phyloP scores from a whole-genome alignment of 768 basidiomycete species.

The Macrocybe gigantea region DNA sequence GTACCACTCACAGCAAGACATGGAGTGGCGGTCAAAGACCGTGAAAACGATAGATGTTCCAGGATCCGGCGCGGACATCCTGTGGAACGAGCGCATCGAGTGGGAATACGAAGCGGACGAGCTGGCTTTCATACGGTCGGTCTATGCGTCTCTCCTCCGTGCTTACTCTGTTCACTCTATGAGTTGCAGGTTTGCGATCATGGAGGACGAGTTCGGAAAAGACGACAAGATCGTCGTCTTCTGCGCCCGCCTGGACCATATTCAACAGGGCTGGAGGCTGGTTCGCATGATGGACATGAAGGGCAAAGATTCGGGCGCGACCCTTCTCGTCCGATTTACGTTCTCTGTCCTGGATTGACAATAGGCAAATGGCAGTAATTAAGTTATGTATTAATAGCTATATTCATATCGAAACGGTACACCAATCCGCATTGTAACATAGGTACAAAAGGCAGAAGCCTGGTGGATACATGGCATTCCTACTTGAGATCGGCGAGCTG shows the following conservation, averaged over 20 bases:
- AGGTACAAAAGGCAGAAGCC: too few species aligned
- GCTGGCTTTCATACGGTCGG: constrained; percentile 45
- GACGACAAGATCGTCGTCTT: constrained; percentile 46
- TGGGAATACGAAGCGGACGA: constrained; percentile 48
- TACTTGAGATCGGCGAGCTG: background rate
- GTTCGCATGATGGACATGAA: constrained; percentile 43
- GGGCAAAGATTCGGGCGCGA: constrained; percentile 44
- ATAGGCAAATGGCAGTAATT: too few species aligned
- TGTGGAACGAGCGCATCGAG: constrained; percentile 39
- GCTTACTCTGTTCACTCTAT: background rate
- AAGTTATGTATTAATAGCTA: too few species aligned
- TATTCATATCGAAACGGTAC: too few species aligned
- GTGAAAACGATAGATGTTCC: constrained; percentile 27
- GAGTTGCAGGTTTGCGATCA: constrained; percentile 24
- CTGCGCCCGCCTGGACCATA: constrained; percentile 42
- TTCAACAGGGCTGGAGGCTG: constrained; percentile 43
- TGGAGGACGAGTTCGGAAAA: constrained; percentile 34
- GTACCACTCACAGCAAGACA: constrained; percentile 30
- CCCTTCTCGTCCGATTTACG: constrained; percentile 24
- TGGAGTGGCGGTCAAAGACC: constrained; percentile 37
- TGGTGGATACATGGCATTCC: background rate
- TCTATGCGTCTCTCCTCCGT: background rate
- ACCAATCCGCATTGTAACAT: too few species aligned
- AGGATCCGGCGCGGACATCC: constrained; percentile 28
- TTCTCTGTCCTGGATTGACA: too few species aligned